Evolutionary conservation across 2,329 filamentous ascomycete genomes (phyloP).

Genomic region (Curvularia hawaiiensis): DNA sequence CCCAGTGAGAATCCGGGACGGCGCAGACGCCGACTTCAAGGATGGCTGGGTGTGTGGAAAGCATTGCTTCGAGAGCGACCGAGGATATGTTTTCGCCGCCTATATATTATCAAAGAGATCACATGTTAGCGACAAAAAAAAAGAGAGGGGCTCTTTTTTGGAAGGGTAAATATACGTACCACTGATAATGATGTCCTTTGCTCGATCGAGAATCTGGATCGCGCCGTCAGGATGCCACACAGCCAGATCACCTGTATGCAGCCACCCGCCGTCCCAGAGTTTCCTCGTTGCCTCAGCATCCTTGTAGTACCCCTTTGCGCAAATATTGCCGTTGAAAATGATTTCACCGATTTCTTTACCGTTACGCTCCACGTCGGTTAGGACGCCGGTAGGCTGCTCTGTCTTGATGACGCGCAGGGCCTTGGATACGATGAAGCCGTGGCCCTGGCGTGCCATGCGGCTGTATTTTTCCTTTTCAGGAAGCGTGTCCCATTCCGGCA

Average conservation of each 20-base stretch:
- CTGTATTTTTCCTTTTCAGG: constrained; percentile 78
- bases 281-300: constrained; percentile 84
- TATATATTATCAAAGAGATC: constrained; percentile 37
- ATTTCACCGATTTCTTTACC: constrained; percentile 83
- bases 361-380: constrained; percentile 71
- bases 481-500: constrained; percentile 82
- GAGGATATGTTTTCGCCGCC: constrained; percentile 97
- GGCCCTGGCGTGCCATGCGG: constrained; percentile 91
- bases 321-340: constrained; percentile 90
- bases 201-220: constrained; percentile 88
- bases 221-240: constrained; percentile 92
- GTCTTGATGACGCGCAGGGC: constrained; percentile 83
- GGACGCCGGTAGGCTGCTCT: constrained; percentile 68
- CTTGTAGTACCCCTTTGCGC: constrained; percentile 89
- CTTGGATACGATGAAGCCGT: constrained; percentile 84
- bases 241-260: constrained; percentile 90
- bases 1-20: constrained; percentile 88
- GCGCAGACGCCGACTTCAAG: constrained; percentile 92
- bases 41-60: constrained; percentile 85
- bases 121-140: neutral
- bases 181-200: constrained; percentile 98
- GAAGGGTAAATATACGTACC: constrained; percentile 56
- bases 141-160: neutral
- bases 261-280: constrained; percentile 82
- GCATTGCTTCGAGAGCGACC: constrained; percentile 87